Base-by-base conservation (phyloP, 2,329 filamentous ascomycete species). In the Proliferodiscus dingleyae region DNA sequence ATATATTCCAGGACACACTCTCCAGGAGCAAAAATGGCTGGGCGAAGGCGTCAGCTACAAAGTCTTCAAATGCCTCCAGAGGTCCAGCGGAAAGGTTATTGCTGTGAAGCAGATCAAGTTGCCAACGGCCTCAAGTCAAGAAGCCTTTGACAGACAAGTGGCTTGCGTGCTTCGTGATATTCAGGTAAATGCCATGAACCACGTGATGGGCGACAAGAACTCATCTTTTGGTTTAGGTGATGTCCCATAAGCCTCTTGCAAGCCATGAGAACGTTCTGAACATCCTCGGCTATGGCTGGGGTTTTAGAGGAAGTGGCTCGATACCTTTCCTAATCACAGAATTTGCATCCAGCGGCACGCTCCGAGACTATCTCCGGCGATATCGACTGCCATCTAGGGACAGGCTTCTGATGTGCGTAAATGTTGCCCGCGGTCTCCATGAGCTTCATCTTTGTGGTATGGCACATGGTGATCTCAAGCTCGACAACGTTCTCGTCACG, bases 401-500 rank as follows among this genome's bases (percentile, higher is more conserved):
- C 13, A 37, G 26, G 18, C 32, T 43, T 6, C 19, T 43, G 8
- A 13, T 43, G 11, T 15, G n/a, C 15, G 41, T 21, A 3, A 41
- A 50, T 45, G 36, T 50, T 26, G 40, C 41, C 36, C 18, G 26
- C 15, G 48, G 48, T 7, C 41, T 50, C 30, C 32, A 26, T 22
- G 34, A 28, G 16, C 41, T 50, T 3, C 48, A 50, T 45, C 23
- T 37, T 16, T 50, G 48, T 41, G 45, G 37, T 9, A 43, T 50
- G 19, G 37, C 44, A 10, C 48, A 50, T 33, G 48, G 48, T 5
- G 48, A 50, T 22, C 29, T 50, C 28, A 50, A 47, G 15, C 41
- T 39, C 7, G 48, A 47, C 21, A 50, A 50, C 26, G 37, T 50
- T 9, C 21, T 50, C 6, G 34, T 50, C 9, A 16, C 30, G 8